phyloP scores from a whole-genome alignment of 805 yeast genomes.

The Brettanomyces custersianus region DNA sequence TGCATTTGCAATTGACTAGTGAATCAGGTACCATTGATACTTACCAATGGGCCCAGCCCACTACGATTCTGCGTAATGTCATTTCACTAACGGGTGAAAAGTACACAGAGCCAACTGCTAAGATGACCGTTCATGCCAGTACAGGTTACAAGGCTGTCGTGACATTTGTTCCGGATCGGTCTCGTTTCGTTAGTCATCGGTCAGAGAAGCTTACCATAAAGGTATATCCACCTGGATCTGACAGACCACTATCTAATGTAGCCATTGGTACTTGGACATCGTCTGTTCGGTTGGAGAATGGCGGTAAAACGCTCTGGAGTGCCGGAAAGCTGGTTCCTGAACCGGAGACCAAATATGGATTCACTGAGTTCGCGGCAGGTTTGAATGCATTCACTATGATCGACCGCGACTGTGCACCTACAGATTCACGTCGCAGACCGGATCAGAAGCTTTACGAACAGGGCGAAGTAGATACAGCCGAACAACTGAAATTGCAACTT shows the following conservation, averaged over 20 bases:
- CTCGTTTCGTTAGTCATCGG: conserved; percentile 79
- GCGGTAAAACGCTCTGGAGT: conserved; percentile 51
- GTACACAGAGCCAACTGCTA: conserved; percentile 77
- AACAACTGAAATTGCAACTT: conserved; percentile 50
- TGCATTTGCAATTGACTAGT: conserved; percentile 39
- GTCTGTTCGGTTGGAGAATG: conserved; percentile 36
- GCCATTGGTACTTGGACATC: conserved; percentile 79
- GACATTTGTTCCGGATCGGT: conserved; percentile 62
- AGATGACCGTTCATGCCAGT: conserved; percentile 57
- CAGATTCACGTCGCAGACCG: conserved; percentile 86
- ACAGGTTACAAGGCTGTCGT: conserved; percentile 62
- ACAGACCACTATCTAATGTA: conserved; percentile 28
- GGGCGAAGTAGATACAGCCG: conserved; percentile 67
- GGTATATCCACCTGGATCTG: conserved; percentile 29
- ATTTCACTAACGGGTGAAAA: conserved; percentile 79
- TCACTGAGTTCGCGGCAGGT: conserved; percentile 72
- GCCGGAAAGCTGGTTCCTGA: conserved; percentile 57
- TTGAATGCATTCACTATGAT: conserved; percentile 70
- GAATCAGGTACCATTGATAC: conserved; percentile 11
- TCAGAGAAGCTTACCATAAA: conserved; percentile 56
- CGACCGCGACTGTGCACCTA: conserved; percentile 68
- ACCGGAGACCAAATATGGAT: conserved; percentile 66
- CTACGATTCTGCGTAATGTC: conserved; percentile 72
- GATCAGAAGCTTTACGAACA: conserved; percentile 68
- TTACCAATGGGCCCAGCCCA: conserved; percentile 80